A percentile compares a stretch with the other conserved stretches of the same genome.
Evolutionary conservation across 2,329 filamentous ascomycete species (phyloP).

Genomic region (Bipolaris zeicola): DNA sequence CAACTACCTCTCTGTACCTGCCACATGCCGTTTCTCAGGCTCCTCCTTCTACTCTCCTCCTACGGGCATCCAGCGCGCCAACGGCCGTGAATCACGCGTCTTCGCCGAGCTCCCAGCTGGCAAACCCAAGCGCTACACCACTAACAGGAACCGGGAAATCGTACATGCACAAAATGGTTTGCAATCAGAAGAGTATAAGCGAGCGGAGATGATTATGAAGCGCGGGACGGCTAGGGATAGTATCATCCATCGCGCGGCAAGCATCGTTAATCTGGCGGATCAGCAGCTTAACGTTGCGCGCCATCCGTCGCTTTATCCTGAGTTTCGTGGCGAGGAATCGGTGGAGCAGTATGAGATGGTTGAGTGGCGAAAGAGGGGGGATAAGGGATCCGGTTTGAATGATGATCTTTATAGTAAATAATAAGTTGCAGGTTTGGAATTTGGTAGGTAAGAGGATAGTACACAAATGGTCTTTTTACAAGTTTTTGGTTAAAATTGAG

Average conservation of each 20-base stretch:
- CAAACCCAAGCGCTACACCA: background rate
- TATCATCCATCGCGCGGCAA: background rate
- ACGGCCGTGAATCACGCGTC: background rate
- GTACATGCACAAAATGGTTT: background rate
- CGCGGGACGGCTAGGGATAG: slow-evolving; percentile 2
- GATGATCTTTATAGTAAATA: background rate
- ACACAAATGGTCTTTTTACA: background rate
- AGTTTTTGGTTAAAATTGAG: no score
- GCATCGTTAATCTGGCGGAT: slow-evolving; percentile 5
- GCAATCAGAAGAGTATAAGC: slow-evolving; percentile 4
- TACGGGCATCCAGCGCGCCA: background rate
- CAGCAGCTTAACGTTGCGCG: slow-evolving; percentile 2
- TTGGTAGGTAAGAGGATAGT: background rate
- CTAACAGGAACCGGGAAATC: background rate
- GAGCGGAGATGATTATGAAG: slow-evolving; percentile 2
- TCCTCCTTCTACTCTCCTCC: background rate
- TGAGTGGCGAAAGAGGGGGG: slow-evolving; percentile 2
- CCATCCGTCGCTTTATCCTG: slow-evolving; percentile 1
- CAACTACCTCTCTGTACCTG: background rate
- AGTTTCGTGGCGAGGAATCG: background rate
- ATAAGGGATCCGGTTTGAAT: background rate
- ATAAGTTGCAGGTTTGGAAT: background rate
- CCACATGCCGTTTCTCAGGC: background rate
- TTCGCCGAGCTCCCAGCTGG: slow-evolving; percentile 2
- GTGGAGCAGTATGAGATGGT: slow-evolving; percentile 2